These are phyloP conservation scores for Plenodomus lindquistii DNA, from an alignment of 2,329 filamentous ascomycete species.

Conservation along the genomic window DNA sequence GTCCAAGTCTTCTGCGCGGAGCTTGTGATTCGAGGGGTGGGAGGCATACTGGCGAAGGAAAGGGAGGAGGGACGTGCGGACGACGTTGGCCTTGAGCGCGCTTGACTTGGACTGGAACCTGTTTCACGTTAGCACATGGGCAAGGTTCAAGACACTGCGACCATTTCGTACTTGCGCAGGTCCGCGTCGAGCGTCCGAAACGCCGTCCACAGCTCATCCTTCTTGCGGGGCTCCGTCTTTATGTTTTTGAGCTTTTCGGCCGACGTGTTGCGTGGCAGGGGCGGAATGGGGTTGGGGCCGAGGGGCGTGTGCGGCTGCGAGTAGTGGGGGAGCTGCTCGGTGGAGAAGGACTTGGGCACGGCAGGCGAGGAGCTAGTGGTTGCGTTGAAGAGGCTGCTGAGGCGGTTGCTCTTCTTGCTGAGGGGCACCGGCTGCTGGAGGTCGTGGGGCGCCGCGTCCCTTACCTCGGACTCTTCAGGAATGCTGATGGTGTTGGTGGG, in stretches of 20 bases:
- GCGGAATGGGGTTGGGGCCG: slow-evolving; percentile 46
- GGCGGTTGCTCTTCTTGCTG: slow-evolving; percentile 42
- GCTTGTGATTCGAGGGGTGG: slow-evolving; percentile 66
- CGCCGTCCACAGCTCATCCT: slow-evolving; percentile 70
- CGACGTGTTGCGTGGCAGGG: slow-evolving; percentile 48
- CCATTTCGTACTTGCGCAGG: slow-evolving; percentile 61
- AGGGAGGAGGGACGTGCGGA: slow-evolving; percentile 72
- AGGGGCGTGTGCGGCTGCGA: slow-evolving; percentile 36
- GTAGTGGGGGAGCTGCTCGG: slow-evolving; percentile 49
- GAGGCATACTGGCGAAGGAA: slow-evolving; percentile 73
- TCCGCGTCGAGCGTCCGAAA: slow-evolving; percentile 72
- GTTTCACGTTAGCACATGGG: slow-evolving; percentile 9
- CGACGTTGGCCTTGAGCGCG: slow-evolving; percentile 73
- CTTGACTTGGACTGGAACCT: slow-evolving; percentile 75
- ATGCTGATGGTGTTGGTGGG: slow-evolving; percentile 30
- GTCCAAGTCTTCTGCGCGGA: slow-evolving; percentile 82
- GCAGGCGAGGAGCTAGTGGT: slow-evolving; percentile 40
- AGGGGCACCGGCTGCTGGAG: slow-evolving; percentile 24
- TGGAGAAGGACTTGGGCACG: slow-evolving; percentile 55
- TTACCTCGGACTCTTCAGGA: slow-evolving; percentile 33
- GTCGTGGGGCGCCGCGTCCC: slow-evolving; percentile 26
- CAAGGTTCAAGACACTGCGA: background rate
- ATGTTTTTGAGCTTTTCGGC: slow-evolving; percentile 46
- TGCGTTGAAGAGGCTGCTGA: slow-evolving; percentile 38
- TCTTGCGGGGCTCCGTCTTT: slow-evolving; percentile 56